Evolutionary conservation across 2,329 filamentous ascomycete species (phyloP), one percentile per base, ranked within the genome.

Genomic region (Xylariaceae sp.): DNA sequence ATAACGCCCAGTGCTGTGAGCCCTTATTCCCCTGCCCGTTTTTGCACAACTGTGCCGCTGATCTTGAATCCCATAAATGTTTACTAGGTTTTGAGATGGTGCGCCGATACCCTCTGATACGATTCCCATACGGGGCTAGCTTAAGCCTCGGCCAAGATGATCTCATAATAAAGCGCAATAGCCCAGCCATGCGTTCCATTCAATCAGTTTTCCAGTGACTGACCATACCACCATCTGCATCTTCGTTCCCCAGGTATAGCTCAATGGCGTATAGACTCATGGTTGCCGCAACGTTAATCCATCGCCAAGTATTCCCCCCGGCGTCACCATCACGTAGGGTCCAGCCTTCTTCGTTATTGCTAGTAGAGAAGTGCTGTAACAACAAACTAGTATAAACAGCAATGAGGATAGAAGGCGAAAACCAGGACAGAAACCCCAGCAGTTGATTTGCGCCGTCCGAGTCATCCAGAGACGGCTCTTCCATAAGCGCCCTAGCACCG

Each of bases 341-440:
- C 92, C 92, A 97, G 78, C 92, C 84, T 48, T n/a, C n/a, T n/a
- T 82, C 83, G 2, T 83, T 85, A 58, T 88, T 84, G 46, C 80
- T 88, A 9, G 89, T 87, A 4, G 91, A 89, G 68, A 99, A 97
- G 72, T 99, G 94, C 71, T 97, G 94, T 77, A 97, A 87, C 27
- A 99, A 76, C 44, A 99, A 76, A 72, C 92, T 97, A 2, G 94
- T 99, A 73, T 99, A 99, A 24, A 97, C 92, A 3, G 94, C 89
- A 57, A 99, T 93, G 49, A 99, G 80, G 50, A 97, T 95, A 20
- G 90, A 95, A 0, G 94, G 93, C 15, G 91, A 94, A 74, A 97
- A 97, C 85, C 92, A 97, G 64, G 88, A 94, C 33, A 97, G 77
- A 59, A 97, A 84, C 1, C 88, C 90, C 13, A 97, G 76, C 5